phyloP scores from a whole-genome alignment of 2,329 filamentous ascomycete species.

The Trichoderma arundinaceum region DNA sequence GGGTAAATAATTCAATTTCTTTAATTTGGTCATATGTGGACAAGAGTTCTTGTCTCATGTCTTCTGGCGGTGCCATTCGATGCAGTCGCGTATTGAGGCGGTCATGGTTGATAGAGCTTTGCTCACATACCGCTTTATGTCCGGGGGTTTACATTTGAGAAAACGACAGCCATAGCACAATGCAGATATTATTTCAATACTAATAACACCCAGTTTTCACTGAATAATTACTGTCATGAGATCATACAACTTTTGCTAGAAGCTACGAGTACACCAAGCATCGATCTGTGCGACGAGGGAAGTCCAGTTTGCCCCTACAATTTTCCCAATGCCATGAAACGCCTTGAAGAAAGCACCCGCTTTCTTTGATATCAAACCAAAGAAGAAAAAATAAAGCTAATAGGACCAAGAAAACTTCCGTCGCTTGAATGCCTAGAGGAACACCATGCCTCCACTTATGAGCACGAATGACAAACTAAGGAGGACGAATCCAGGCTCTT shows the following conservation, averaged over 20 bases:
- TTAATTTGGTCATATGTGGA: no score
- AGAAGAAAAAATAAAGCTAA: not conserved
- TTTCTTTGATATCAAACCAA: not conserved
- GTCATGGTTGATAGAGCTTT: no score
- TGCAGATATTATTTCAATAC: not conserved
- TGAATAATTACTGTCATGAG: not conserved
- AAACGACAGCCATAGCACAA: not conserved
- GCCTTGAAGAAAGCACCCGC: not conserved
- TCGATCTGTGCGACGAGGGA: not conserved
- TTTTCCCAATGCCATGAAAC: not conserved
- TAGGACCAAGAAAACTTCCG: not conserved
- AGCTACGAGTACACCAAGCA: not conserved
- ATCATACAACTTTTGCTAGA: not conserved
- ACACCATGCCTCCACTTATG: slow-evolving; percentile 37
- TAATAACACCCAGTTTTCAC: not conserved
- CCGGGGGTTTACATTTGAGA: no score
- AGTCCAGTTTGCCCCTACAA: not conserved
- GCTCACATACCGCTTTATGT: no score
- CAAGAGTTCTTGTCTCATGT: no score
- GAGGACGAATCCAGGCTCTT: slow-evolving; percentile 36
- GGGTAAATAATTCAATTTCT: no score
- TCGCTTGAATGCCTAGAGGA: slow-evolving; percentile 25
- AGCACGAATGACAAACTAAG: slow-evolving; percentile 38
- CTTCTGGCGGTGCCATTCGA: no score
- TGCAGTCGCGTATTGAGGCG: no score